Conservation (phyloP, 129 eudicot genomes). For the Flaveria linearis region DNA sequence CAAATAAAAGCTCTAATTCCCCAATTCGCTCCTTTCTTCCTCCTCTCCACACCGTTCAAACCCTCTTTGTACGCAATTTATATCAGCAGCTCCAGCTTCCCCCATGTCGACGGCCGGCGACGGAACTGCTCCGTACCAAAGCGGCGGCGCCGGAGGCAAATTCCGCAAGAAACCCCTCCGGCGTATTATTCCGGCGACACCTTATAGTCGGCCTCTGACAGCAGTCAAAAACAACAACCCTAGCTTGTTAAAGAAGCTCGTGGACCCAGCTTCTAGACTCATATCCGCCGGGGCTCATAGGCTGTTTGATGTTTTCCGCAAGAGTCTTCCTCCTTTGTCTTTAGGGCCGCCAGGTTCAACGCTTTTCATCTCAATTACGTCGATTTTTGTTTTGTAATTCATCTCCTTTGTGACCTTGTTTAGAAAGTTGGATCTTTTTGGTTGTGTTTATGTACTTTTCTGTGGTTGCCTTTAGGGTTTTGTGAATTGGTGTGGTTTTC, state of each 20-base stretch:
- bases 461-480: not conserved
- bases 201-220: constrained; percentile 76
- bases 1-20: constrained; percentile 64
- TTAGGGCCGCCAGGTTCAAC: constrained; percentile 51
- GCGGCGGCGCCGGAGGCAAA: constrained; percentile 66
- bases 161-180: constrained; percentile 58
- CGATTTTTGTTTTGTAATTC: constrained; percentile 1
- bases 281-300: constrained; percentile 63
- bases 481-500: constrained; percentile 1
- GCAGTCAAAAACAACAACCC: constrained; percentile 48
- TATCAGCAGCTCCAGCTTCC: constrained; percentile 23
- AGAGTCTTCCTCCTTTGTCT: constrained; percentile 47
- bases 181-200: constrained; percentile 57
- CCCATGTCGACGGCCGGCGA: constrained; percentile 72
- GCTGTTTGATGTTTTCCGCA: constrained; percentile 65
- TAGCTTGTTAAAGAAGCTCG: constrained; percentile 67
- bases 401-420: not conserved
- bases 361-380: constrained; percentile 19
- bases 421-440: constrained; percentile 10
- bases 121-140: constrained; percentile 38
- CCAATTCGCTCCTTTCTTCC: constrained; percentile 18
- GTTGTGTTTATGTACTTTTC: not conserved
- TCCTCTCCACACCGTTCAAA: not conserved
- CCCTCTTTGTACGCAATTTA: constrained; percentile 29
- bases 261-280: constrained; percentile 84